Evolutionary conservation across 805 yeast species (phyloP).

Genomic region (Hanseniaspora nectarophila): DNA sequence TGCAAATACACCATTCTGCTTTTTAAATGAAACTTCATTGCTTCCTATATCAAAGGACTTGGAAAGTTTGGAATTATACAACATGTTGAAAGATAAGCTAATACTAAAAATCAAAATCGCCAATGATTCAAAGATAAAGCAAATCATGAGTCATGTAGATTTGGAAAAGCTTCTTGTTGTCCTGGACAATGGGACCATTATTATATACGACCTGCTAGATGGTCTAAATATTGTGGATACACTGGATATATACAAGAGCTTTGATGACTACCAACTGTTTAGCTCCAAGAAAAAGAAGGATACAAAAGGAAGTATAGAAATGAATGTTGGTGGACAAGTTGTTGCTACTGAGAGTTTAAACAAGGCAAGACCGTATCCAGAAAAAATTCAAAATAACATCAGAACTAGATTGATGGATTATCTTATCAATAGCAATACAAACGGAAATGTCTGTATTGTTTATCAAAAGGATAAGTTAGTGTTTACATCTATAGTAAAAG

Average conservation of each 20-base stretch:
- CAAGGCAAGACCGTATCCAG: neutral
- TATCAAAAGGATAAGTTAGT: constrained; percentile 7
- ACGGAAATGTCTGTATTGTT: constrained; percentile 8
- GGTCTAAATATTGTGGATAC: constrained; percentile 10
- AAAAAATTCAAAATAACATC: neutral
- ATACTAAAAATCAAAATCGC: constrained; percentile 9
- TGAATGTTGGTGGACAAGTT: constrained; percentile 10
- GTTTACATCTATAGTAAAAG: constrained; percentile 7
- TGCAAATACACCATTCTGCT: neutral
- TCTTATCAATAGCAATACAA: constrained; percentile 1
- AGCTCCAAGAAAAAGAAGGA: neutral
- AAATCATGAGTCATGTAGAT: constrained; percentile 3
- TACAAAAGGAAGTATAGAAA: neutral
- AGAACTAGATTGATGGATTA: constrained; percentile 6
- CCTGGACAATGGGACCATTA: constrained; percentile 1
- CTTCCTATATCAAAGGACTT: constrained; percentile 4
- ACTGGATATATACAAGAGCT: constrained; percentile 10
- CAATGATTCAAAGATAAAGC: neutral
- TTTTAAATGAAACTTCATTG: constrained; percentile 12
- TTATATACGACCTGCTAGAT: constrained; percentile 12
- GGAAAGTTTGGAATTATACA: constrained; percentile 5
- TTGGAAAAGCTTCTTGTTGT: constrained; percentile 9
- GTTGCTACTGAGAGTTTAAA: neutral
- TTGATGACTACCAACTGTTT: constrained; percentile 13
- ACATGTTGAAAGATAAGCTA: constrained; percentile 11